Conservation (phyloP, 2,329 filamentous ascomycete species). For the Trichoderma afroharzianum region DNA sequence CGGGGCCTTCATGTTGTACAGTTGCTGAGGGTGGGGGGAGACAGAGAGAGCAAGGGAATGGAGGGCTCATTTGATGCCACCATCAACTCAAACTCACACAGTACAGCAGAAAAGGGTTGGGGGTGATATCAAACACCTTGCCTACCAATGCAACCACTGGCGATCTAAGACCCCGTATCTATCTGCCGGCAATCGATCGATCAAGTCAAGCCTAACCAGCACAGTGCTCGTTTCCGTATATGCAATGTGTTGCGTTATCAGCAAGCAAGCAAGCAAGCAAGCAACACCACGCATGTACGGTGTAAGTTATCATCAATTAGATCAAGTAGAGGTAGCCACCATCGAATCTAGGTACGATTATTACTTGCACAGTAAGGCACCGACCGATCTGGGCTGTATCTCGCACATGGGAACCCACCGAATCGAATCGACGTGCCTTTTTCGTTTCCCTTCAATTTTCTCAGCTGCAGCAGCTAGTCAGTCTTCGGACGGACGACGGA, state of each 20-base stretch:
- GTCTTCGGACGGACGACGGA: not conserved
- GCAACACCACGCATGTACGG: not conserved
- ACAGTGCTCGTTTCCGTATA: not conserved
- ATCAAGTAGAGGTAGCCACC: not conserved
- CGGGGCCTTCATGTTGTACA: not conserved
- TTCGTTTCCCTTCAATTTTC: not conserved
- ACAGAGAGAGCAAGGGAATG: not conserved
- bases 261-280: not conserved
- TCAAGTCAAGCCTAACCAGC: not conserved
- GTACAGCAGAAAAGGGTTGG: not conserved
- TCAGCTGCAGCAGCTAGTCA: not conserved
- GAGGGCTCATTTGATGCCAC: not conserved
- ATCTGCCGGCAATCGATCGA: conserved; percentile 11
- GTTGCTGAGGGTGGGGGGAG: not conserved
- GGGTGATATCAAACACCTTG: not conserved
- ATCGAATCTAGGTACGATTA: not conserved
- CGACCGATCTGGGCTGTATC: not conserved
- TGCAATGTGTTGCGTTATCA: not conserved
- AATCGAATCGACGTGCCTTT: not conserved
- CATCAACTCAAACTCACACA: not conserved
- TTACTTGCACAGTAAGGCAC: not conserved
- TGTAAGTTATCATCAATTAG: not conserved
- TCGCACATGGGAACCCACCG: not conserved
- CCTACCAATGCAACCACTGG: not conserved
- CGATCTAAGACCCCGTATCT: not conserved